Conservation (phyloP, 2,329 filamentous ascomycete species). For the Monilinia polystroma region DNA sequence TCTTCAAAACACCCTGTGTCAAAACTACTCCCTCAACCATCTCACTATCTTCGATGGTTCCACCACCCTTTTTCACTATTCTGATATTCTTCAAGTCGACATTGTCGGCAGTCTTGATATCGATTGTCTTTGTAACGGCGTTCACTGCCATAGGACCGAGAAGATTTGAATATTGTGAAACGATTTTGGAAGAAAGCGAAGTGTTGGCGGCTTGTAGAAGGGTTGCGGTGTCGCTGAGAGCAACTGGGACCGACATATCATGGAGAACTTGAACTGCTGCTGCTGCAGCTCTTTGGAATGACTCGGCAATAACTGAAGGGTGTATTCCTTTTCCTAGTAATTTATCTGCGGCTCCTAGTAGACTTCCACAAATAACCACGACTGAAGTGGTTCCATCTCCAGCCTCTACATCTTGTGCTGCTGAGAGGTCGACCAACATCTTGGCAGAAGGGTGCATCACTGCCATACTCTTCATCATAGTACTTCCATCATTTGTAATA, state of each 20-base stretch:
- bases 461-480: slow-evolving; percentile 98
- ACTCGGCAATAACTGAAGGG: slow-evolving; percentile 94
- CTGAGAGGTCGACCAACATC: slow-evolving; percentile 97
- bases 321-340: slow-evolving; percentile 92
- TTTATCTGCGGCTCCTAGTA: slow-evolving; percentile 89
- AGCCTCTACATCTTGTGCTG: slow-evolving; percentile 96
- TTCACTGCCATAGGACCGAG: slow-evolving; percentile 98
- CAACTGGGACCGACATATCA: slow-evolving; percentile 93
- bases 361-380: slow-evolving; percentile 93
- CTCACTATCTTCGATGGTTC: slow-evolving; percentile 97
- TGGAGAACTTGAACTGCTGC: slow-evolving; percentile 87
- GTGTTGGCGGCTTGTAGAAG: slow-evolving; percentile 96
- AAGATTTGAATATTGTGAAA: slow-evolving; percentile 92
- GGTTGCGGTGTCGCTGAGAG: slow-evolving; percentile 80
- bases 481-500: slow-evolving; percentile 99
- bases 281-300: slow-evolving; percentile 91
- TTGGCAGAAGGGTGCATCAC: slow-evolving; percentile 99
- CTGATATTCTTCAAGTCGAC: slow-evolving; percentile 96
- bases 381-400: slow-evolving; percentile 98
- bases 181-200: slow-evolving; percentile 96
- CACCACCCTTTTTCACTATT: slow-evolving; percentile 95
- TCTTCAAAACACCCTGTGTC: slow-evolving; percentile 91
- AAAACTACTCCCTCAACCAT: slow-evolving; percentile 93
- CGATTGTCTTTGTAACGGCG: slow-evolving; percentile 92
- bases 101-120: slow-evolving; percentile 92